Base-by-base conservation (phyloP, 257 asterid genomes). In the Gardenia jasminoides region DNA sequence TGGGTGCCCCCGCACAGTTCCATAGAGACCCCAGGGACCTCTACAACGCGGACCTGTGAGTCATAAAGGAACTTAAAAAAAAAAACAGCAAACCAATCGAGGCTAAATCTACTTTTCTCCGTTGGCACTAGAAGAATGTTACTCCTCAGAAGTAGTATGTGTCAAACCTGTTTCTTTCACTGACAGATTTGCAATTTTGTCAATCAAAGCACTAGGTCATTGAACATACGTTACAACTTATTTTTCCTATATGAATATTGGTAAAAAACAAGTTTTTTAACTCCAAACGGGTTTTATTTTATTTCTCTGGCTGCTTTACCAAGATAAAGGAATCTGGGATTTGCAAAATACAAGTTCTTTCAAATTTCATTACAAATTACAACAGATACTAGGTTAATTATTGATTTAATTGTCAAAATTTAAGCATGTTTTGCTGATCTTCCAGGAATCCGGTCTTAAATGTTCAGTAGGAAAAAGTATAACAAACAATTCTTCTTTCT, bases 1-100 rank as follows among this genome's bases (percentile, higher is more conserved):
- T 94, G 99, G 80, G 98, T 94, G 46, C 99, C 99, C 76, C 99
- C 99, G 77, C 99, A 94, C 56, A 94, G 89, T 81, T 94, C 99
- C 93, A 94, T 89, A 22, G 99, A 94, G 70, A 94, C 96, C 73
- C 97, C 96, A 30, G 99, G 99, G 79, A 94, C 96, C 83, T 94
- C 99, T 9, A 94, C 98, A 24, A 94, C 99, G 6, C 98, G 97
- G 22, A 94, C 98, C 98, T 93, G 72, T 74, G 75, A 72, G 75
- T 78, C 74, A 62, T 78, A 58, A 43, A 72, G n/a, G 41, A 44
- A 30, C 33, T 26, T 28, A 26, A 64, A 36, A 19, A 50, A 33
- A 67, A 19, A 24, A 39, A 24, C 72, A 62, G 46, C 12, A 24
- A 12, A 5, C 56, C 1, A n/a, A 56, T 43, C 24, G 26, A 6